Evolutionary conservation across 2,329 filamentous ascomycete genomes (phyloP).

Genomic region (Dothidotthia symphoricarpi): DNA sequence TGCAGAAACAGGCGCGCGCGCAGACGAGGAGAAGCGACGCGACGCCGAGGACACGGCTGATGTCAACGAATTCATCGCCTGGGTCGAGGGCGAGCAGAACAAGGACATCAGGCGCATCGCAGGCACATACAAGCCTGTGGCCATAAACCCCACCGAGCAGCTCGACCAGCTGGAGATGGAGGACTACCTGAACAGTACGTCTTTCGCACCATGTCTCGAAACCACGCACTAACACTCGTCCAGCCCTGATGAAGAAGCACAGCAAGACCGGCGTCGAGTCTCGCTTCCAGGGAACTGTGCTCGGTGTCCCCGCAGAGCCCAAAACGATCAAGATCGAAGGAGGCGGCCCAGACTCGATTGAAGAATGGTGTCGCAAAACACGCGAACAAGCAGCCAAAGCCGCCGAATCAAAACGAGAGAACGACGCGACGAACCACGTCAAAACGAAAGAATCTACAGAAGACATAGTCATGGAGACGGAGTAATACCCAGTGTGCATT

Average conservation of each 20-base stretch:
- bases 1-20: slow-evolving; percentile 40
- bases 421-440: slow-evolving; percentile 16
- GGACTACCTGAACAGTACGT: slow-evolving; percentile 48
- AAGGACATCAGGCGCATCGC: slow-evolving; percentile 80
- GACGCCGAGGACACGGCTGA: slow-evolving; percentile 74
- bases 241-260: slow-evolving; percentile 86
- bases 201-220: background rate
- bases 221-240: slow-evolving; percentile 8
- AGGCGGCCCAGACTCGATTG: slow-evolving; percentile 64
- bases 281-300: slow-evolving; percentile 78
- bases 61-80: slow-evolving; percentile 73
- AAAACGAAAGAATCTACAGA: slow-evolving; percentile 19
- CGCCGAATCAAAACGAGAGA: slow-evolving; percentile 25
- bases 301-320: slow-evolving; percentile 72
- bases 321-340: slow-evolving; percentile 76
- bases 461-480: slow-evolving; percentile 28
- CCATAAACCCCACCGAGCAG: slow-evolving; percentile 47
- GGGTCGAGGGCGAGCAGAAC: slow-evolving; percentile 73
- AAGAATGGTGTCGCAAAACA: slow-evolving; percentile 58
- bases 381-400: slow-evolving; percentile 29
- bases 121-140: slow-evolving; percentile 54
- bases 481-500: slow-evolving; percentile 15
- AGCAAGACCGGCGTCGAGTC: slow-evolving; percentile 85
- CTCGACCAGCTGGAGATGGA: slow-evolving; percentile 46
- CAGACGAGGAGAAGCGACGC: slow-evolving; percentile 46